phyloP scores from a whole-genome alignment of 495 filamentous ascomycete genomes.

The Neurospora sp. region DNA sequence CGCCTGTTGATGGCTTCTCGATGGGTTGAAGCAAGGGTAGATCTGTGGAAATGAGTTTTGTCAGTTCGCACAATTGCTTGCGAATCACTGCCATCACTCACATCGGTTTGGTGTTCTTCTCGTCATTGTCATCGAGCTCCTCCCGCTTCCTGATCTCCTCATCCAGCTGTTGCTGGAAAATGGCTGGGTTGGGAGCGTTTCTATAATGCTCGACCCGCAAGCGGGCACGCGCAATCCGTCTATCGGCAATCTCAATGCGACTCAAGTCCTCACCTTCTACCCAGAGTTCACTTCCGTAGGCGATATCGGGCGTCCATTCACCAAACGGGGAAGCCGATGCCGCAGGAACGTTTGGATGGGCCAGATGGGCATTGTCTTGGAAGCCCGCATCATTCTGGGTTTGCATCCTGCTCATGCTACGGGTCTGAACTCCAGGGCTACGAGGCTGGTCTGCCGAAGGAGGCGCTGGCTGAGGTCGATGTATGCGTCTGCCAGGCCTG shows the following conservation, averaged over 20 bases:
- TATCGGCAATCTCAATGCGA: constrained; percentile 28
- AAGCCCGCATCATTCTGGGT: neutral
- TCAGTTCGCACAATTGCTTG: neutral
- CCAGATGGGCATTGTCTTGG: neutral
- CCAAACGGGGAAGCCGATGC: neutral
- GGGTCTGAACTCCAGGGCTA: neutral
- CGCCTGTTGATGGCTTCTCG: constrained; percentile 21
- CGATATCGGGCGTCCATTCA: constrained; percentile 16
- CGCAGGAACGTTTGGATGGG: neutral
- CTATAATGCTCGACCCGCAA: constrained; percentile 22
- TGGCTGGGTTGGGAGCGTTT: constrained; percentile 1
- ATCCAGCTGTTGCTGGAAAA: constrained; percentile 23
- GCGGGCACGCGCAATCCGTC: constrained; percentile 26
- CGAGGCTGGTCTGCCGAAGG: neutral
- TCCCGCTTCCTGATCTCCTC: constrained; percentile 21
- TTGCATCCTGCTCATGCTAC: neutral
- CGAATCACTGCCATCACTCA: constrained; percentile 5
- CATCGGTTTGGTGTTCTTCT: constrained; percentile 31
- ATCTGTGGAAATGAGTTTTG: constrained; percentile 6
- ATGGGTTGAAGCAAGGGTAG: constrained; percentile 10
- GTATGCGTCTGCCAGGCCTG: neutral
- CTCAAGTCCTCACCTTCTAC: constrained; percentile 27
- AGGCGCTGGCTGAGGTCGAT: neutral
- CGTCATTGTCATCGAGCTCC: constrained; percentile 26
- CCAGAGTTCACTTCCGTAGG: constrained; percentile 15